Base-by-base conservation (phyloP, 2,329 filamentous ascomycete genomes). In the Sporothrix globosa region DNA sequence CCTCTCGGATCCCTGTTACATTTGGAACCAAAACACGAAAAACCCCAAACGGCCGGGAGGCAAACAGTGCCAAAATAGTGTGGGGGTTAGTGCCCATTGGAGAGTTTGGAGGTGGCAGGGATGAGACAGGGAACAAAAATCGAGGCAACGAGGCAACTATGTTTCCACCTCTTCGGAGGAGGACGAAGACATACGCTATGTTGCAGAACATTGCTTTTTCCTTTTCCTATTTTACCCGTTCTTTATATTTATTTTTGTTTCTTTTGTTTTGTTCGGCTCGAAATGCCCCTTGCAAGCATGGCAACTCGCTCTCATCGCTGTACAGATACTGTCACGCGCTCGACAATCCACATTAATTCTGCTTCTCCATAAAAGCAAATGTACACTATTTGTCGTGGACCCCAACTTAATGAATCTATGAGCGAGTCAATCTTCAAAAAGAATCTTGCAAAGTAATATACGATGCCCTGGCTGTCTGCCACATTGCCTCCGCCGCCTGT, bases 11-110 rank as follows among this genome's bases (percentile, higher is more conserved):
- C 39, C 39, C n/a, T 27, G 58, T n/a, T 24, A 34, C 6, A 13
- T 34, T 7, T 3, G 10, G 21, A 54, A 27, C n/a, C 17, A 19
- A 50, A 60, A 60, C 56, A 54, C n/a, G 34, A 54, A 48, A 56
- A 34, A 41, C 52, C 24, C 24, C 11, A 56, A 27, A 41, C n/a
- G 27, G 41, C 34, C 24, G 67, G n/a, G 17, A 44, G 39, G 24
- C 68, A 63, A 48, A 68, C 34, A 39, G 41, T 41, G 58, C 41
- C 58, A 68, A 27, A 68, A 69, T 71, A 71, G 70, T 70, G 69
- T 70, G 69, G 69, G 69, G 69, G 69, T 70, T 68, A 70, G 69
- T 39, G 24, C 54, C 46, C 34, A 34, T 60, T 56, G 19, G 60
- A 21, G 30, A 41, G 21, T 13, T 50, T 65, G 24, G 58, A 63